These are phyloP conservation scores for Suillus variegatus DNA, from an alignment of 768 basidiomycete species.

Conservation along the genomic window DNA sequence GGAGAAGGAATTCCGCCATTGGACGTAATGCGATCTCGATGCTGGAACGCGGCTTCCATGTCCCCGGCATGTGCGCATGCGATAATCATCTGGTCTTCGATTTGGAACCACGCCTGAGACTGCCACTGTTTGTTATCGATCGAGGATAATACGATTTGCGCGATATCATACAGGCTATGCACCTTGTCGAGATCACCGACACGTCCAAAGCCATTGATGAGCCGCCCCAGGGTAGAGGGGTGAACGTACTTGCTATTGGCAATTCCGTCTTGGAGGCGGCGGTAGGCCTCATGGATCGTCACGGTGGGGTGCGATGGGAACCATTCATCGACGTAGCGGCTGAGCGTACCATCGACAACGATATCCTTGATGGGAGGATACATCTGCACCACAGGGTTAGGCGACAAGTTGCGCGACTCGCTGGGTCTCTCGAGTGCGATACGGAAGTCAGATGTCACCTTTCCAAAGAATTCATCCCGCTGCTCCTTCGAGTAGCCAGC, in stretches of 20 bases:
- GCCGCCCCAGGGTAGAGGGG: slow-evolving; percentile 51
- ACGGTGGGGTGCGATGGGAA: slow-evolving; percentile 29
- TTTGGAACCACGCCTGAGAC: slow-evolving; percentile 62
- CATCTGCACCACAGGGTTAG: slow-evolving; percentile 11
- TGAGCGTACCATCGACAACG: slow-evolving; percentile 26
- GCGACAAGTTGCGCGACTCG: not conserved
- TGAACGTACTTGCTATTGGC: slow-evolving; percentile 43
- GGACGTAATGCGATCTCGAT: slow-evolving; percentile 76
- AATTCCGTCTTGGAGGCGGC: slow-evolving; percentile 47
- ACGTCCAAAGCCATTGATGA: slow-evolving; percentile 75
- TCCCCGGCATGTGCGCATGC: slow-evolving; percentile 82
- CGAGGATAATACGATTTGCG: slow-evolving; percentile 59
- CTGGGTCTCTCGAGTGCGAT: not conserved
- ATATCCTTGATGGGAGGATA: slow-evolving; percentile 16
- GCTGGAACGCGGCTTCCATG: slow-evolving; percentile 76
- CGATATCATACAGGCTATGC: slow-evolving; percentile 62
- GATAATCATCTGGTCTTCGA: slow-evolving; percentile 91
- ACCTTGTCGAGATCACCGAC: slow-evolving; percentile 59
- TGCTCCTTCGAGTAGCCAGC: slow-evolving; percentile 18
- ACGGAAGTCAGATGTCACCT: slow-evolving; percentile 5
- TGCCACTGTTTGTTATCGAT: slow-evolving; percentile 49
- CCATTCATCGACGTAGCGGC: slow-evolving; percentile 35
- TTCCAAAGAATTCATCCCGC: slow-evolving; percentile 24
- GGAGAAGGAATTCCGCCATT: slow-evolving; percentile 79
- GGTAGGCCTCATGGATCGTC: slow-evolving; percentile 45